phyloP scores from a whole-genome alignment of 345 rosid species.

The Heritiera fomes region DNA sequence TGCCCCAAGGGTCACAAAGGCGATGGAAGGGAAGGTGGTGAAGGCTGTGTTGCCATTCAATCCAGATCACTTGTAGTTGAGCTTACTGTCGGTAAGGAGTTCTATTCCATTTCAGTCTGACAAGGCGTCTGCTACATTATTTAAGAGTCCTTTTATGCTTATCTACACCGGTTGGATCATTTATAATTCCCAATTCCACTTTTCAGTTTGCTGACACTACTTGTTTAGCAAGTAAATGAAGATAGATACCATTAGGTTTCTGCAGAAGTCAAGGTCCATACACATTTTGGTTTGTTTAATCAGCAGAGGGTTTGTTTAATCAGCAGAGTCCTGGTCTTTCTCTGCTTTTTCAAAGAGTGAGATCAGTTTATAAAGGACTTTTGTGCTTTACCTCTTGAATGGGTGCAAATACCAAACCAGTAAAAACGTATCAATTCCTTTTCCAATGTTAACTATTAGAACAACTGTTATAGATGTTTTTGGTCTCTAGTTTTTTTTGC shows the following conservation, averaged over 20 bases:
- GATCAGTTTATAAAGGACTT: neutral
- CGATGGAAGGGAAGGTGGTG: neutral
- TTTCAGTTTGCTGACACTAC: neutral
- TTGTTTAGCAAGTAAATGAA: neutral
- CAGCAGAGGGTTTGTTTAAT: neutral
- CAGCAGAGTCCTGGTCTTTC: too few species aligned
- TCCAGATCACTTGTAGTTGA: neutral
- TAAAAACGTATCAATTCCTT: neutral
- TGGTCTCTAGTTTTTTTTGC: neutral
- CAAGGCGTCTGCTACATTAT: neutral
- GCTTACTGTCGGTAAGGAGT: conserved; percentile 10
- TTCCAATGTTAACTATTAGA: too few species aligned
- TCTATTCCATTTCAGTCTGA: neutral
- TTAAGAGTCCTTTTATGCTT: neutral
- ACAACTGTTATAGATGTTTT: neutral
- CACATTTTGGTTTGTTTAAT: neutral
- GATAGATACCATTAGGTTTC: neutral
- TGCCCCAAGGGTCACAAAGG: conserved; percentile 22
- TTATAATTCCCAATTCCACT: neutral
- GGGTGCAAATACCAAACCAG: neutral
- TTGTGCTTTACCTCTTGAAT: neutral
- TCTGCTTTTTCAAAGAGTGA: too few species aligned
- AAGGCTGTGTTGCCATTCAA: conserved; percentile 3
- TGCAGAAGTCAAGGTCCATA: too few species aligned
- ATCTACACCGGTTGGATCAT: neutral